Base-by-base conservation (phyloP, 2,329 filamentous ascomycete species). In the Aspergillus uvarum region DNA sequence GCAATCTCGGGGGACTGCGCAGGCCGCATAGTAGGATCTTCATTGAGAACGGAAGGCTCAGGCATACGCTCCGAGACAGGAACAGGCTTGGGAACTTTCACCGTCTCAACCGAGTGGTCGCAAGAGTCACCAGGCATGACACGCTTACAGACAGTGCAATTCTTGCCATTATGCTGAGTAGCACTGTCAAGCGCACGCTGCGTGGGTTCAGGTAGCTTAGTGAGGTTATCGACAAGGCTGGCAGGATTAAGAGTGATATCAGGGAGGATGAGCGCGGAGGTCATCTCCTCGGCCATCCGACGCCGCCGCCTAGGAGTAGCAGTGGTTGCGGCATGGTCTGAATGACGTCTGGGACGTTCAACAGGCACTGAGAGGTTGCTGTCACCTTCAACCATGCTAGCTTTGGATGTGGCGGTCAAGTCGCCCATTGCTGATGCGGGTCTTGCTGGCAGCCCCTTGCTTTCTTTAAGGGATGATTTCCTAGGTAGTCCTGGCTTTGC, bases 1-100 rank as follows among this genome's bases (percentile, higher is more conserved):
- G 92, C 91, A 48, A 88, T 77, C 4, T 84, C 86, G 0, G 91
- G 91, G 1, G 86, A 79, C 69, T 91, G 88, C 1, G 88, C 82
- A 5, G 80, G 86, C 0, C 86, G 84, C 51, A 87, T 71, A 0
- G 86, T 88, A 0, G 82, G 82, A 54, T 86, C 83, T n/a, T 82
- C 79, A 52, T 85, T 81, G 62, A 84, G 80, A 5, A 67, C 54
- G 4, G 74, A 72, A 14, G 72, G 68, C 56, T 73, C 68, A 26
- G 76, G 74, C 73, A 79, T 80, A 53, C 82, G 81, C 22, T 80
- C 73, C 4, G 82, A 83, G 4, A 82, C 82, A 4, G 82, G 80
- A 14, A 82, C 65, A 1, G 81, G 81, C 61, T 79, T 80, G 1
- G 83, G 80, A 12, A 85, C 76, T 22, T 76, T 77, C 49, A 80